Base-by-base conservation (phyloP, 2,329 filamentous ascomycete genomes). In the Exserohilum turcica region DNA sequence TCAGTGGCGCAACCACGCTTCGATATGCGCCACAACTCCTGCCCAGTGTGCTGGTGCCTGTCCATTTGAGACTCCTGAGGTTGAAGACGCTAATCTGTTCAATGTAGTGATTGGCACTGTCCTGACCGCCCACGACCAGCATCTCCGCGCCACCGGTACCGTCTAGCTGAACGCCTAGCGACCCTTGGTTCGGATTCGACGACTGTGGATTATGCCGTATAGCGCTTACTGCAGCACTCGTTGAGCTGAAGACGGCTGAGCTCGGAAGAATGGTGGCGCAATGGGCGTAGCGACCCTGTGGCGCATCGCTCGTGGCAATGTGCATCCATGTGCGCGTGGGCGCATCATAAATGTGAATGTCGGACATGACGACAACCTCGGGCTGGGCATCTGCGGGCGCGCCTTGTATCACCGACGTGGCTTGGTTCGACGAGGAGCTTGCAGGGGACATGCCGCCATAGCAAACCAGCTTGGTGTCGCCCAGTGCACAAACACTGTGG, bases 51-150 rank as follows among this genome's bases (percentile, higher is more conserved):
- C 91, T 90, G 1, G 92, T 97, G 15, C 90, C 91, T 1, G 91
- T 96, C 94, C 94, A 99, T 76, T 94, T 96, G 54, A 97, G 78
- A 72, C 91, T 97, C 43, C 94, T 86, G 21, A 99, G 80, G 68
- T 99, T 99, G 80, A 99, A 99, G 2, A 99, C 91, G 71, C 92
- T 97, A 60, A 99, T 95, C 75, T 99, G 92, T 75, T 99, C 93
- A 63, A 99, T 99, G 71, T 99, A 99, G 73, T 96, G 92, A 73
- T 99, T 99, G n/a, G 89, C 88, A 48, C 90, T 94, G 70, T 99
- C 94, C 74, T 99, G 94, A 0, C 94, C 94, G 55, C 94, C 94
- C 6, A 97, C 92, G 12, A 99, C 88, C 5, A 99, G 85, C 93
- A 99, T 97, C 74, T 99, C 93, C 1, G 94, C 91, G 28, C 94